Evolutionary conservation across 306 rosid species (phyloP), one percentile per base, ranked within the genome.

Genomic region (Urtica urens): DNA sequence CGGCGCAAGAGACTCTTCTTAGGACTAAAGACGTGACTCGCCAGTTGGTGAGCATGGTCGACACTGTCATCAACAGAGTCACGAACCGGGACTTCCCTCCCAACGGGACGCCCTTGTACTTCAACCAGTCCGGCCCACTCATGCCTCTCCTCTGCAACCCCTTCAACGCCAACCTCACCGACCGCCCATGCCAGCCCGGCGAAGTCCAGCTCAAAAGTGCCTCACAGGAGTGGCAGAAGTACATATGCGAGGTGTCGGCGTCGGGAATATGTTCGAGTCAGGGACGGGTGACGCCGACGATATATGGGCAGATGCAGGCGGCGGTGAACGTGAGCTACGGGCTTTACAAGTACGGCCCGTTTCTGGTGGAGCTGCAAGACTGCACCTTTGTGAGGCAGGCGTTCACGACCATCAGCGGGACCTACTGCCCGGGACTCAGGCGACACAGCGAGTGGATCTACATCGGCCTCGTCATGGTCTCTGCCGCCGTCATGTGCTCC

Each of bases 91-190:
- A 74, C 27, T 3, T 13, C n/a, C 28, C 62, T 3, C 63, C 87
- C 21, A 7, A 1, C 10, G 55, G 44, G 0, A 55, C 39, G 5
- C 58, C 85, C 9, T 5, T 77, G 1, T 66, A 49, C 37, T 78
- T 50, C 73, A 88, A 88, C 24, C 82, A 84, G 54, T 81, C 93
- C 14, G 87, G 90, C 3, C 74, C 87, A 1, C 35, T 15, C 21
- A 21, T 81, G 48, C 95, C 95, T 6, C 5, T 15, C 20, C 77
- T 90, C 18, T 90, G 95, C 82, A 79, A 64, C 51, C 97, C 93
- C 12, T 79, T 67, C 12, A 1, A 68, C 13, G 0, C 47, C 2
- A 34, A 78, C 47, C 66, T 62, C 55, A 49, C 76, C 1, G 6
- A 0, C 20, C 72, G 80, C 23, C 41, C 16, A 22, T 88, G 95